Evolutionary conservation across 1,284 basidiomycete genomes (phyloP), one percentile per base, ranked within the genome.

Genomic region (Sanghuangporus weigelae): DNA sequence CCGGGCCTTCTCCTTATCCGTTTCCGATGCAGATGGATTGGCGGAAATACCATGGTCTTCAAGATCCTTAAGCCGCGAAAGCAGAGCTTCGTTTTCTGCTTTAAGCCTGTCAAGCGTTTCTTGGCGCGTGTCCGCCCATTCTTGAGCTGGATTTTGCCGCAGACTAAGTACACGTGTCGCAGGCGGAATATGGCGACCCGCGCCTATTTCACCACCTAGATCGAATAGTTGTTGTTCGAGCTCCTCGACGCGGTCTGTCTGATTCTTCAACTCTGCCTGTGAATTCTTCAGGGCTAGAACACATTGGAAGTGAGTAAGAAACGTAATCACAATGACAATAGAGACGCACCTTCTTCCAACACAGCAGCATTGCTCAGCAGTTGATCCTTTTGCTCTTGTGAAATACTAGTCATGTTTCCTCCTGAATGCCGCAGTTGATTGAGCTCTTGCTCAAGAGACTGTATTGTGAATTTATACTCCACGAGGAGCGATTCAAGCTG

Each of bases 221-320:
- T 90, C 86, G 72, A 90, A 92, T 19, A 94, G 80, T 35, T 82
- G 81, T 69, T 89, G 86, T 66, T 89, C 89, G 53, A 92, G 77
- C 23, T 77, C 71, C 39, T 90, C 88, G 31, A 90, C 44, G 14
- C 60, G 63, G 23, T 56, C 16, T 19, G 54, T 36, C 16, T 46
- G 50, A 10, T 39, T 44, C 3, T 26, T n/a, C 11, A 54, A 11
- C 40, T 57, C 38, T 19, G 53, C 38, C n/a, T 61, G 42, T 16
- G 63, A 51, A 42, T 46, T 61, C 19, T 62, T 81, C 19, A 86
- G 76, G 16, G 77, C 84, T 86, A 31, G 21, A 5, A 65, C 56
- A 11, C n/a, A 58, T 23, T 36, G 4, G n/a, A 40, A 55, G 36
- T 53, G 16, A 49, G 62, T 42, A 26, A 54, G 35, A 38, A 8